Conservation (phyloP, 805 yeast species). For the Candida caryicola region DNA sequence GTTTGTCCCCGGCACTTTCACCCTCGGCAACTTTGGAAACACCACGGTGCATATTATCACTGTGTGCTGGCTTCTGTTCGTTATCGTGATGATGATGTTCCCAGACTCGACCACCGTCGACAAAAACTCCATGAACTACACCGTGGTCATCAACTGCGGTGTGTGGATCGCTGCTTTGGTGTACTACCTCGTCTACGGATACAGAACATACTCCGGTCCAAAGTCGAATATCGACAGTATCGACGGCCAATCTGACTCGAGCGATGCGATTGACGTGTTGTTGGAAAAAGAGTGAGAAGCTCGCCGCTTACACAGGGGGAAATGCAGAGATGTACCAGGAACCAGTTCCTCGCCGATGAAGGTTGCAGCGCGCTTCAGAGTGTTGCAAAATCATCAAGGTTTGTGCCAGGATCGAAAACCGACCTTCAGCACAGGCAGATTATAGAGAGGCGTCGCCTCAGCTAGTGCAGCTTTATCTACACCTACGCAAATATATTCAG, state of each 20-base stretch:
- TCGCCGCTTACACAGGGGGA: too few species aligned
- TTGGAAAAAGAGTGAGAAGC: too few species aligned
- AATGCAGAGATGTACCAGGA: too few species aligned
- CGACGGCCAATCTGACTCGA: background rate
- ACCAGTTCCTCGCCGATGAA: too few species aligned
- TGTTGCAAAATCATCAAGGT: too few species aligned
- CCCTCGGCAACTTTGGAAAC: slow-evolving; percentile 51
- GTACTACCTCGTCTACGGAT: slow-evolving; percentile 53
- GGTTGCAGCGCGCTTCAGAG: too few species aligned
- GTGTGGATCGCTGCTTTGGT: slow-evolving; percentile 53
- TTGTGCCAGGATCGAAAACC: too few species aligned
- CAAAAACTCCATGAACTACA: slow-evolving; percentile 61
- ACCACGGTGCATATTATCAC: slow-evolving; percentile 46
- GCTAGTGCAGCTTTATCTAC: too few species aligned
- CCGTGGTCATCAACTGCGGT: slow-evolving; percentile 61
- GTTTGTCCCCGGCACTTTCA: slow-evolving; percentile 66
- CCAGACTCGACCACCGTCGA: slow-evolving; percentile 47
- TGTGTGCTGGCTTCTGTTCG: slow-evolving; percentile 48
- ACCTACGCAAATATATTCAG: too few species aligned
- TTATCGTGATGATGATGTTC: slow-evolving; percentile 58
- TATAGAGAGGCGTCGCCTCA: too few species aligned
- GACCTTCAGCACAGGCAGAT: too few species aligned
- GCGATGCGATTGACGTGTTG: background rate
- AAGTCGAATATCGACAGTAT: slow-evolving; percentile 10
- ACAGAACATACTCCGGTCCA: slow-evolving; percentile 59